Percentiles rank a stretch among this genome's conserved stretches.
phyloP scores from a whole-genome alignment of 495 filamentous ascomycete genomes.

The Penicillium manginii region DNA sequence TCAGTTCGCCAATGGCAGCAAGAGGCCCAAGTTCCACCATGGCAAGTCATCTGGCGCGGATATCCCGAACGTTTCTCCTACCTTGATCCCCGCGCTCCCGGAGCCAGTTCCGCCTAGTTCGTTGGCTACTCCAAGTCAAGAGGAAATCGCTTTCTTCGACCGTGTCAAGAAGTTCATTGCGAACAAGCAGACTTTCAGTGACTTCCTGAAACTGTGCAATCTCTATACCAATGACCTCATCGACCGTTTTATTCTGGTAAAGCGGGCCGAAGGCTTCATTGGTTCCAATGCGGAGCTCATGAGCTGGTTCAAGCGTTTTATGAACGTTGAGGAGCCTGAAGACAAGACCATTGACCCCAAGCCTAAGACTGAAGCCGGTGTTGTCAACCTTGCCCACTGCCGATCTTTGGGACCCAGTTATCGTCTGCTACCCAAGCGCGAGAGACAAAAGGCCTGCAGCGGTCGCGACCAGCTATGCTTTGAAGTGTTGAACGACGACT shows the following conservation, averaged over 20 bases:
- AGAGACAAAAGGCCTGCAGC: constrained; percentile 84
- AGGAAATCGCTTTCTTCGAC: constrained; percentile 93
- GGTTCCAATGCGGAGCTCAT: constrained; percentile 85
- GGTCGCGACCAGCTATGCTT: constrained; percentile 93
- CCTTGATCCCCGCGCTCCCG: constrained; percentile 82
- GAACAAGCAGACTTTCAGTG: constrained; percentile 87
- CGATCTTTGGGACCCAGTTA: constrained; percentile 94
- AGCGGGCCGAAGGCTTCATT: constrained; percentile 83
- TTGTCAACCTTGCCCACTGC: constrained; percentile 90
- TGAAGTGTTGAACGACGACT: constrained; percentile 92
- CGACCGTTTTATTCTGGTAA: constrained; percentile 74
- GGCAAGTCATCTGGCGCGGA: constrained; percentile 67
- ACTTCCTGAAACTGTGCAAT: constrained; percentile 95
- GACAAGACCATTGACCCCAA: constrained; percentile 81
- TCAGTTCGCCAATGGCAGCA: constrained; percentile 52
- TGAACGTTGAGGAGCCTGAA: constrained; percentile 66
- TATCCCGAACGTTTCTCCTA: constrained; percentile 76
- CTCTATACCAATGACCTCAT: constrained; percentile 90
- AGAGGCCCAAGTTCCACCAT: constrained; percentile 66
- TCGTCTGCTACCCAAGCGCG: constrained; percentile 83
- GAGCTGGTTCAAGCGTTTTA: constrained; percentile 79
- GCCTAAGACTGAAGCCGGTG: constrained; percentile 69
- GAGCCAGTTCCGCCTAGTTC: constrained; percentile 77
- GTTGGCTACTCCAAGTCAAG: constrained; percentile 60
- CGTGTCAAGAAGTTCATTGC: constrained; percentile 93